phyloP scores from a whole-genome alignment of 1,139 yeast genomes.

The Protomyces arabidopsidicola region DNA sequence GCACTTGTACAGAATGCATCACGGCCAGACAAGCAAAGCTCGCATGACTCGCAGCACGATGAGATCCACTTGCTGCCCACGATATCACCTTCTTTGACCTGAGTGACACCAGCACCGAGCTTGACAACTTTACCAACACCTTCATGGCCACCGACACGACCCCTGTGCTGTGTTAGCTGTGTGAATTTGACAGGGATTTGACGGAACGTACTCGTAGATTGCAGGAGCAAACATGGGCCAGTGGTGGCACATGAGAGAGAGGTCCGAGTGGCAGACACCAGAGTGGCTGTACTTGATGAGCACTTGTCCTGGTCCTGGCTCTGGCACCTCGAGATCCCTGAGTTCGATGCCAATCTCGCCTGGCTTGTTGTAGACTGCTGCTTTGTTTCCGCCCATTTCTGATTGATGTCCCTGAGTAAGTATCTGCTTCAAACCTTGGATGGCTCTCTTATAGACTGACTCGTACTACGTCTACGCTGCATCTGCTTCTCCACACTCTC shows the following conservation, averaged over 20 bases:
- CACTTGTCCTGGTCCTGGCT: conserved; percentile 56
- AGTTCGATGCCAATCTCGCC: conserved; percentile 19
- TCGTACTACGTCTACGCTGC: too few species aligned
- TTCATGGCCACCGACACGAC: conserved; percentile 28
- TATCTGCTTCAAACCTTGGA: too few species aligned
- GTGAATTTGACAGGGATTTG: neutral
- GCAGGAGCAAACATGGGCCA: conserved; percentile 47
- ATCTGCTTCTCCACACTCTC: too few species aligned
- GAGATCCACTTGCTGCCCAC: conserved; percentile 27
- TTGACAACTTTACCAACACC: conserved; percentile 23
- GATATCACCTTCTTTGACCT: conserved; percentile 18
- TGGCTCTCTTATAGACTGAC: too few species aligned
- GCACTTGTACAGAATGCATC: conserved; percentile 14
- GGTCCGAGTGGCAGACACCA: conserved; percentile 65
- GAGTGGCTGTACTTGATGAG: conserved; percentile 60
- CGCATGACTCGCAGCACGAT: conserved; percentile 13
- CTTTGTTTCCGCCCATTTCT: conserved; percentile 19
- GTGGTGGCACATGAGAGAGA: conserved; percentile 71
- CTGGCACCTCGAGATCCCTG: conserved; percentile 57
- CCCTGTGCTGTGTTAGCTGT: neutral
- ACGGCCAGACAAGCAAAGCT: conserved; percentile 10
- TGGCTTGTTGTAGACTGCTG: conserved; percentile 21
- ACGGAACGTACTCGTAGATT: neutral
- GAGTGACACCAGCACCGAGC: conserved; percentile 11
- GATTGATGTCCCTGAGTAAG: neutral